Base-by-base conservation (phyloP, 2,329 filamentous ascomycete genomes). In the Truncatella angustata region DNA sequence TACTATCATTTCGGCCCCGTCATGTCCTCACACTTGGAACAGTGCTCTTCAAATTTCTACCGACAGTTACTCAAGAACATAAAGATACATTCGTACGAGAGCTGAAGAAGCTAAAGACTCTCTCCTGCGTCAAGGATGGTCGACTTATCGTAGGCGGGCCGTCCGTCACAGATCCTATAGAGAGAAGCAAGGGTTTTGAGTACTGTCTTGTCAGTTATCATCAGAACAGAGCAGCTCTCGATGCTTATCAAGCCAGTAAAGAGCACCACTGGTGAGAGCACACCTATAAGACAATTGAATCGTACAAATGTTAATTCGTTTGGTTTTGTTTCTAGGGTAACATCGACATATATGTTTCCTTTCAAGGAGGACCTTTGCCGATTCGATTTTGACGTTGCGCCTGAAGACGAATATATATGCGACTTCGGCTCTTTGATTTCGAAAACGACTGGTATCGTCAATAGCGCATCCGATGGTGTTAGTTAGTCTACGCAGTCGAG, bases 151-250 rank as follows among this genome's bases (percentile, higher is more conserved):
- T 81, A 4, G 79, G 79, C 0, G 76, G 79, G 0, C 78, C 78
- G 0, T 80, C 77, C 0, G 68, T 82, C 5, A 82, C 79, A 0
- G 68, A 75, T 20, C 79, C 79, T 0, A 72, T 76, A 7, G 75
- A 76, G 30, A 68, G 73, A 18, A 81, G 78, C 61, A 79, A 81
- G 53, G 78, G 78, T 0, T 81, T 73, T 44, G 70, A 82, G 11
- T 75, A 73, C 52, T 74, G 76, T 0, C 63, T 82, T 0, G 51
- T 82, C 32, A 81, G 79, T 66, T 80, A 76, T 18, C 79, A 82
- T 43, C 60, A 71, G 5, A 64, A 77, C 18, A 62, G 59, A 6
- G 65, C 65, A 7, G 79, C 78, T 0, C 57, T 82, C 51, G 73
- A 68, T 2, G 72, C 71, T 40, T 82, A 82, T 47, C 79, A 82